A percentile compares a stretch with the other conserved stretches of the same genome.
These are phyloP conservation scores for Lippia alba DNA, from an alignment of 305 asterid species.

Conservation along the genomic window DNA sequence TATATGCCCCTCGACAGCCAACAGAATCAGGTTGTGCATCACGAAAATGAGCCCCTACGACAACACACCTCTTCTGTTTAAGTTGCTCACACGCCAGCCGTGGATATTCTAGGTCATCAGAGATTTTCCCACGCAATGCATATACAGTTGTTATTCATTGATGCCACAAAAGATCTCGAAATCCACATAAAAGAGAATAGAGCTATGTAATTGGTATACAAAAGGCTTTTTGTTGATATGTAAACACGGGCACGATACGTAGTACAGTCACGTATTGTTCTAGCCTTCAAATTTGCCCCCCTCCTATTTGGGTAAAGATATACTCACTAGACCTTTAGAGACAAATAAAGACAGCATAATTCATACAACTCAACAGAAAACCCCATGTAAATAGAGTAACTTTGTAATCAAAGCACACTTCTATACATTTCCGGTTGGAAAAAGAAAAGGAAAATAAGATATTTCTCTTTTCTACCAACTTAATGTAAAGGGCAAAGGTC, in stretches of 20 bases:
- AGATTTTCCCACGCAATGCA: constrained; percentile 6
- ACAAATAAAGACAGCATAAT: no score
- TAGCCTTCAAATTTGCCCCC: background rate
- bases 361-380: no score
- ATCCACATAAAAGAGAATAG: constrained; percentile 1
- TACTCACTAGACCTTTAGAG: no score
- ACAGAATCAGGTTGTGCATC: constrained; percentile 69
- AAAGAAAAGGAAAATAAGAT: no score
- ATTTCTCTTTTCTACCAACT: no score
- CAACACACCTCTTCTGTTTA: constrained; percentile 54
- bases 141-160: no score
- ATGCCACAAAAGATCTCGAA: background rate
- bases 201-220: constrained; percentile 14
- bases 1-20: constrained; percentile 94
- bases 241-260: constrained; percentile 6
- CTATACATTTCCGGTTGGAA: no score
- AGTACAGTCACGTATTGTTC: background rate
- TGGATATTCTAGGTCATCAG: background rate
- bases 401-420: no score
- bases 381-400: no score
- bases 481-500: no score
- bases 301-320: no score
- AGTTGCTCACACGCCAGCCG: background rate
- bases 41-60: constrained; percentile 61
- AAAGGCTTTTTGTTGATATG: constrained; percentile 28